Evolutionary conservation across 2,329 filamentous ascomycete genomes (phyloP), one percentile per base, ranked within the genome.

Genomic region (Epichloe uncinata): DNA sequence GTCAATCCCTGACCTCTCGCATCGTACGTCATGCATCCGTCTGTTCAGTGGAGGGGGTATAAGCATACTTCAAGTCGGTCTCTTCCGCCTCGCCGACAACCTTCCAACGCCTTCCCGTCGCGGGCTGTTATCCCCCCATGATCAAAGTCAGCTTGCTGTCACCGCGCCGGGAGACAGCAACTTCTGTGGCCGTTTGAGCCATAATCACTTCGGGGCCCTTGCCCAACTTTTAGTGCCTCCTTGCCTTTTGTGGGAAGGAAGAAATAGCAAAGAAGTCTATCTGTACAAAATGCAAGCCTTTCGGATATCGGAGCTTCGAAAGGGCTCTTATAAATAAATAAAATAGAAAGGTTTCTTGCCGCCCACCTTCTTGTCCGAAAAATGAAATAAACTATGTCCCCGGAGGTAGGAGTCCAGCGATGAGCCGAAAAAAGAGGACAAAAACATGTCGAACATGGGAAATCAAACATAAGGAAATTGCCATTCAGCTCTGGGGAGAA

Each of bases 201-300:
- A 52, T 58, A 55, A 59, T 59, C 59, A 56, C 53, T 18, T 41
- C 37, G 12, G 61, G 56, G 61, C 56, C 52, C 58, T 56, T 62
- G 58, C 56, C 53, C 56, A 63, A 62, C 56, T 63, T 66, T 67
- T 58, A 58, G 58, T 59, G 47, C 45, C 60, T 60, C 61, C 60
- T 61, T 64, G 58, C 59, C 59, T 41, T 43, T 49, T 26, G 43
- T 57, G 61, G 58, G 7, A 59, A 61, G 58, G n/a, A 61, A 64
- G 57, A 63, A 63, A 63, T 67, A 63, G 62, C 63, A 66, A 66
- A 61, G 55, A 66, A 66, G 60, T 68, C 66, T 69, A 68, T 64
- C 65, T 60, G 63, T 68, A 66, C 62, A 68, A 62, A 59, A 65
- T 63, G 61, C 58, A 64, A 56, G 58, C 57, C 36, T 48, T 36